A percentile compares a stretch with the other conserved stretches of the same genome.
Conservation (phyloP, 2,329 filamentous ascomycete genomes). For the Sarocladium oryzae region DNA sequence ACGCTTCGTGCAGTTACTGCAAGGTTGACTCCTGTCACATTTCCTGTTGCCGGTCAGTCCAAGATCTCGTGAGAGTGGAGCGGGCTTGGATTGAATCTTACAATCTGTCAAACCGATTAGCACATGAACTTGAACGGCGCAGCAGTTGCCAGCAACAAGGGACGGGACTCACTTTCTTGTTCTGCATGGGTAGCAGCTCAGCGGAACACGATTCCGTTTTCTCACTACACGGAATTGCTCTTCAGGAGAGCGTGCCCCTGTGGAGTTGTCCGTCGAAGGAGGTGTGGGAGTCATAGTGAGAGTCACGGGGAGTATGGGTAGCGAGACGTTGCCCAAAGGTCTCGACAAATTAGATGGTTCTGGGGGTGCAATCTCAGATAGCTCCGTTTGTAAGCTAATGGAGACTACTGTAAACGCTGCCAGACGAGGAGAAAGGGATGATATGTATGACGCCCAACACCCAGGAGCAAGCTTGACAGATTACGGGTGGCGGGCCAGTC, state of each 20-base stretch:
- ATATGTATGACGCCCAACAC: neutral
- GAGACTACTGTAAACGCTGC: too few species aligned
- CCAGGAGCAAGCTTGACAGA: too few species aligned
- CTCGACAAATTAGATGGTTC: constrained; percentile 3
- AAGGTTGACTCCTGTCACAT: constrained; percentile 87
- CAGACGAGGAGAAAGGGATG: neutral
- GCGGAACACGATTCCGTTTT: constrained; percentile 83
- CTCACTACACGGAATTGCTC: constrained; percentile 81
- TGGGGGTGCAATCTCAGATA: neutral
- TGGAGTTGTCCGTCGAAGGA: constrained; percentile 71
- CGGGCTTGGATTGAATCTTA: constrained; percentile 14
- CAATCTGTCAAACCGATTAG: constrained; percentile 28
- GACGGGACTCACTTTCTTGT: constrained; percentile 69
- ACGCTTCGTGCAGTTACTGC: constrained; percentile 90
- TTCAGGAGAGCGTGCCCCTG: constrained; percentile 72
- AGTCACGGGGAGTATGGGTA: constrained; percentile 5
- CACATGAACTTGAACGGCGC: constrained; percentile 10
- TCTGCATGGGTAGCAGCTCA: constrained; percentile 87
- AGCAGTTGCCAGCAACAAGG: constrained; percentile 11
- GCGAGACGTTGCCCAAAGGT: constrained; percentile 7
- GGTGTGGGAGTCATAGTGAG: constrained; percentile 65
- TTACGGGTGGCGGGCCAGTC: neutral
- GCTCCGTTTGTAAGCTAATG: neutral
- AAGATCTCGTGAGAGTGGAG: neutral
- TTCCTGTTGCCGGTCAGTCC: constrained; percentile 53